phyloP scores from a whole-genome alignment of 331 rosid genomes.

The Pyracantha coccinea region DNA sequence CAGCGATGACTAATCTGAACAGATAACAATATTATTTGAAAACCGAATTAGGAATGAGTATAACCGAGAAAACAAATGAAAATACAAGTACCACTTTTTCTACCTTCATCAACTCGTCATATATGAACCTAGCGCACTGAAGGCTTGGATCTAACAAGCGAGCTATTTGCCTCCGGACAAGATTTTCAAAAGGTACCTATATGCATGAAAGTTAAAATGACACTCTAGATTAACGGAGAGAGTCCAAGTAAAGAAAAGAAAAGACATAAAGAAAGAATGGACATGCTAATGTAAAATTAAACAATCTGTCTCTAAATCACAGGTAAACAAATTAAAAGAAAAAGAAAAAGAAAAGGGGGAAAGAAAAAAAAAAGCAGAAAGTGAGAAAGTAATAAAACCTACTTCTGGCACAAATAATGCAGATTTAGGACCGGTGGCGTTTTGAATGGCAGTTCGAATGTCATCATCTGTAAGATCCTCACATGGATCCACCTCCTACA shows the following conservation, averaged over 20 bases:
- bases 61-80: background rate
- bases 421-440: slow-evolving; percentile 91
- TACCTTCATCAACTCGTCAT: slow-evolving; percentile 86
- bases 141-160: slow-evolving; percentile 91
- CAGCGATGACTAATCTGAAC: slow-evolving; percentile 87
- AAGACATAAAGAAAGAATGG: background rate
- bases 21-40: slow-evolving; percentile 7
- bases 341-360: too few species aligned
- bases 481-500: slow-evolving; percentile 97
- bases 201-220: slow-evolving; percentile 10
- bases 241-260: background rate
- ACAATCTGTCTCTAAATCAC: background rate
- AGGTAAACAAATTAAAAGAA: background rate
- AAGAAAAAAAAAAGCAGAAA: background rate
- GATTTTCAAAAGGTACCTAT: slow-evolving; percentile 97
- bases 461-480: slow-evolving; percentile 94
- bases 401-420: slow-evolving; percentile 96
- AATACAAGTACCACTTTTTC: slow-evolving; percentile 11
- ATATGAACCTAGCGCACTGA: slow-evolving; percentile 96
- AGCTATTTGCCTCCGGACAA: slow-evolving; percentile 78
- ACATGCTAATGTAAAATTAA: background rate
- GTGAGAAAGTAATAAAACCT: slow-evolving; percentile 23
- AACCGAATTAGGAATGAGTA: background rate
- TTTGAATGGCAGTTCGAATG: slow-evolving; percentile 94
- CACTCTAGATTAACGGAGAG: background rate